Conservation (phyloP, 176 grass and related monocot species). For the Hsuehochloa calcarea region DNA sequence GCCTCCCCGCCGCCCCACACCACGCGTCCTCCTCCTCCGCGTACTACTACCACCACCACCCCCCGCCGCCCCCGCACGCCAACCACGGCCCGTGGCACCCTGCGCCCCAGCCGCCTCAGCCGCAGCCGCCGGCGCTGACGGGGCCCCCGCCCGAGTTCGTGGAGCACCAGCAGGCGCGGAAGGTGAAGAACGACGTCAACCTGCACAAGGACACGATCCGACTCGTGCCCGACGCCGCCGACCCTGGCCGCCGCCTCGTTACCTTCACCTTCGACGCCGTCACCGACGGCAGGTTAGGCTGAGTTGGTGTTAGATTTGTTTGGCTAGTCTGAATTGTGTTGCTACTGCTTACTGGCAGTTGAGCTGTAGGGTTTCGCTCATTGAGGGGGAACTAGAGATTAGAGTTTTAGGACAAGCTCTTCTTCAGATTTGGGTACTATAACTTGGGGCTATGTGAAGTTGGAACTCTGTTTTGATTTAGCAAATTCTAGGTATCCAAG, state of each 20-base stretch:
- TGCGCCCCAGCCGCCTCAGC: slow-evolving; percentile 16
- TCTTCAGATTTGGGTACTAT: not conserved
- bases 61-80: slow-evolving; percentile 34
- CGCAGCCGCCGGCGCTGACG: slow-evolving; percentile 32
- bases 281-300: slow-evolving; percentile 66
- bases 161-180: slow-evolving; percentile 70
- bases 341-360: not conserved
- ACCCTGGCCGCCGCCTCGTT: slow-evolving; percentile 65
- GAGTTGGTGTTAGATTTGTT: not conserved
- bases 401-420: not conserved
- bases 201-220: slow-evolving; percentile 86
- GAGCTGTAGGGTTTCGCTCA: not conserved
- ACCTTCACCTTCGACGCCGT: slow-evolving; percentile 83
- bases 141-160: slow-evolving; percentile 58
- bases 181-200: slow-evolving; percentile 88
- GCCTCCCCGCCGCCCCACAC: not conserved
- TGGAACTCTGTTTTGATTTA: slow-evolving; percentile 3
- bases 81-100: slow-evolving; percentile 44
- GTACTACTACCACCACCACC: slow-evolving; percentile 38
- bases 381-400: not conserved
- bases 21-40: slow-evolving; percentile 3
- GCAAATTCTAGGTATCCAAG: not conserved
- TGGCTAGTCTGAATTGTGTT: not conserved
- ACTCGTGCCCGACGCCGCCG: slow-evolving; percentile 54
- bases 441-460: not conserved